Evolutionary conservation across 2,329 filamentous ascomycete genomes (phyloP), one percentile per base, ranked within the genome.

Genomic region (Scolecobasidium constrictum): DNA sequence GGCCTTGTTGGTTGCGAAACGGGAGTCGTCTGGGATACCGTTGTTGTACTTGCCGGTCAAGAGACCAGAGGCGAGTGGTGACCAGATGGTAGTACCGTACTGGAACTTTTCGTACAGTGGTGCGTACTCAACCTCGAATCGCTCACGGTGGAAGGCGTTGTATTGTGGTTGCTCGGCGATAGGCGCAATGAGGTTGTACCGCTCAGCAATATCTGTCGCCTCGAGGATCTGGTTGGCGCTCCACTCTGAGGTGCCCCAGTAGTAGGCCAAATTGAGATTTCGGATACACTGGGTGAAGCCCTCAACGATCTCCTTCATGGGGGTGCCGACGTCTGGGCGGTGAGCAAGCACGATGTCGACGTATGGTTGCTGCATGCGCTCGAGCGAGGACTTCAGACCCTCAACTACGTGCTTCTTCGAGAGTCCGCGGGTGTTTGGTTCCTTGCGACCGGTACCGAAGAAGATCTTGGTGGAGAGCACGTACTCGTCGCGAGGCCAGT

Each of bases 301-400:
- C 48, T 71, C 68, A 19, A 81, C 77, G 33, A 76, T 73, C 59
- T 81, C 77, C 57, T 73, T 73, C 67, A 78, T 77, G 3, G 73
- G 72, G 2, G 74, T 76, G 43, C 65, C 65, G 16, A 62, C 69
- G 55, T 85, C 81, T 2, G 78, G 75, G 16, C 80, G 72, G 61
- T 84, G 80, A 3, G 77, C 75, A 43, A 78, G 74, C 28, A 80
- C 69, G 35, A 81, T 63, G 55, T 81, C 77, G 42, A 81, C 77
- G 53, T 84, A 85, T n/a, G 72, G 71, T 42, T 75, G 68, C 53
- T 78, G 68, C 40, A 83, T 66, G 20, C 78, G 67, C 49, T 67
- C 61, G n/a, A 78, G 59, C 2, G 67, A 75, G 55, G 64, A 66
- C 62, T 77, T 73, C 42, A 77, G 60, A 22, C 75, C 75, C 59